These are phyloP conservation scores for Botrytis aclada DNA, from an alignment of 2,329 filamentous ascomycete species.

Conservation along the genomic window DNA sequence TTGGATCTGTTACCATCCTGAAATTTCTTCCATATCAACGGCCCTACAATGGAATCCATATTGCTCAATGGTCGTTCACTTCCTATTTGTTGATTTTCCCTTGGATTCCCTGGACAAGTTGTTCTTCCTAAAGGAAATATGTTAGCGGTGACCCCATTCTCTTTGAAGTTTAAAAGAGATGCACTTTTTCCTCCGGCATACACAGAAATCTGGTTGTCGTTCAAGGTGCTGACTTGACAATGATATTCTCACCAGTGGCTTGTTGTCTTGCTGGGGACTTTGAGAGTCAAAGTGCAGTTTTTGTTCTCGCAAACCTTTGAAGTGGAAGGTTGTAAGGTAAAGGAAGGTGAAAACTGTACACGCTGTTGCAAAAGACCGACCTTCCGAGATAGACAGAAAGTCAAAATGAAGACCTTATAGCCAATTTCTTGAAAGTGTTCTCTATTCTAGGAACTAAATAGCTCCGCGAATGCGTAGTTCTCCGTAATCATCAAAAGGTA, in stretches of 20 bases:
- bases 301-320: constrained; percentile 2
- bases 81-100: not conserved
- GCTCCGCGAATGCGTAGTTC: not conserved
- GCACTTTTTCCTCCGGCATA: not conserved
- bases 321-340: not conserved
- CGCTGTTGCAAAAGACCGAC: not conserved
- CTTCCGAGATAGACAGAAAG: not conserved
- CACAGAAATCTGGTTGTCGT: not conserved
- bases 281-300: not conserved
- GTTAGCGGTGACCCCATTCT: not conserved
- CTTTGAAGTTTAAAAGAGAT: not conserved
- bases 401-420: not conserved
- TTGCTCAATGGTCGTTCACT: not conserved
- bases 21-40: not conserved
- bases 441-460: not conserved
- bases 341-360: not conserved
- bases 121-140: not conserved
- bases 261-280: not conserved
- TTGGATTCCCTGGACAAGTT: not conserved
- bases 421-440: not conserved
- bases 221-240: not conserved
- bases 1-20: not conserved
- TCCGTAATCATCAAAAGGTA: not conserved
- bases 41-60: not conserved
- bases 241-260: not conserved